These are phyloP conservation scores for Vicia villosa DNA, from an alignment of 306 rosid species.

Conservation along the genomic window DNA sequence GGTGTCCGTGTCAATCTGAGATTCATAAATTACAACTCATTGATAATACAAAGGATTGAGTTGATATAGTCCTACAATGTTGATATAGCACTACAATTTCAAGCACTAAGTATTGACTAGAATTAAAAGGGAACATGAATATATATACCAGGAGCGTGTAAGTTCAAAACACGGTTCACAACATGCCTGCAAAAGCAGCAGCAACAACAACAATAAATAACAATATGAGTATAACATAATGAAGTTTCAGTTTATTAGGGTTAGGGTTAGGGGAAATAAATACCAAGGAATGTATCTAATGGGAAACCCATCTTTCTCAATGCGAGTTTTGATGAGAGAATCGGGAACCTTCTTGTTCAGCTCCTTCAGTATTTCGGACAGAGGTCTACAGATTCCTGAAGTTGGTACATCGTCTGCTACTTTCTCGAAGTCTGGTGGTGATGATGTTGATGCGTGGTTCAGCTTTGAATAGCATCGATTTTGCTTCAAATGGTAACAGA, in stretches of 20 bases:
- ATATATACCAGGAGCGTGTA: conserved; percentile 76
- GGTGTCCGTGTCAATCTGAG: no score
- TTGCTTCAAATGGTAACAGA: neutral
- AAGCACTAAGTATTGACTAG: no score
- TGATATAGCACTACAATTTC: neutral
- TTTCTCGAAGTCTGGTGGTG: conserved; percentile 2
- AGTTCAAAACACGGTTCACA: conserved; percentile 73
- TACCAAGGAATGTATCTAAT: conserved; percentile 73
- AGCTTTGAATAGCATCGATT: conserved; percentile 27
- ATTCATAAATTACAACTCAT: no score
- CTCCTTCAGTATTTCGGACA: conserved; percentile 72
- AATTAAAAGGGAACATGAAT: neutral
- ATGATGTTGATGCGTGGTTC: neutral
- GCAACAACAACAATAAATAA: neutral
- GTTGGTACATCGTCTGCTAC: conserved; percentile 25
- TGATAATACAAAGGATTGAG: neutral
- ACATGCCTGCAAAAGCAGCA: conserved; percentile 59
- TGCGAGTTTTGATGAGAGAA: conserved; percentile 59
- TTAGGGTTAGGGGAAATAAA: neutral
- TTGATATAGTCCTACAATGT: neutral
- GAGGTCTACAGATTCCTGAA: conserved; percentile 72
- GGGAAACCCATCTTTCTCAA: conserved; percentile 53
- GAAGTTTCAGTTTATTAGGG: neutral
- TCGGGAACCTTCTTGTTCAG: conserved; percentile 85
- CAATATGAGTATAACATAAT: neutral